Evolutionary conservation across 2,329 filamentous ascomycete genomes (phyloP).

Genomic region (Teratosphaeriaceae sp.): DNA sequence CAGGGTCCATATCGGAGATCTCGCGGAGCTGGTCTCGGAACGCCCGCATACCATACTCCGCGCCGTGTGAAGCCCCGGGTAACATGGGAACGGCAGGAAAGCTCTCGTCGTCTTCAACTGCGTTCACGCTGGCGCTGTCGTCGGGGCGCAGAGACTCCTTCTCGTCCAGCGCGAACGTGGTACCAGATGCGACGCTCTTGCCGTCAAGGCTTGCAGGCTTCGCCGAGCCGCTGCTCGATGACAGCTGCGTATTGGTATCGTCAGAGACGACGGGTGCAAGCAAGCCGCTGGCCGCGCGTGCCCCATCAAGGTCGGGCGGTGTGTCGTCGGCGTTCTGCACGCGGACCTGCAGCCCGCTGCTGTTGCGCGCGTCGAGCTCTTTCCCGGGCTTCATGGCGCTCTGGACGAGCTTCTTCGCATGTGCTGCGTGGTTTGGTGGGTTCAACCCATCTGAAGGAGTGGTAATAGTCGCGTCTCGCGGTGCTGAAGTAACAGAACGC

Average conservation of each 20-base stretch:
- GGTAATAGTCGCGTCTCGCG: slow-evolving; percentile 16
- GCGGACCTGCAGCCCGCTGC: slow-evolving; percentile 15
- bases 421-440: slow-evolving; percentile 4
- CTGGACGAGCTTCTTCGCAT: slow-evolving; percentile 18
- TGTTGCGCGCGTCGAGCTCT: slow-evolving; percentile 10
- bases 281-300: slow-evolving; percentile 16
- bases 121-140: slow-evolving; percentile 90
- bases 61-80: slow-evolving; percentile 70
- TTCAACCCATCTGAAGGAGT: slow-evolving; percentile 9
- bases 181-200: slow-evolving; percentile 89
- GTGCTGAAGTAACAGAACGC: slow-evolving; percentile 15
- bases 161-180: slow-evolving; percentile 92
- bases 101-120: slow-evolving; percentile 81
- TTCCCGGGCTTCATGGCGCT: slow-evolving; percentile 12
- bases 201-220: slow-evolving; percentile 89
- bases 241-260: slow-evolving; percentile 40
- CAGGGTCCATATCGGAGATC: slow-evolving; percentile 43
- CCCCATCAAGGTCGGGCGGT: slow-evolving; percentile 7
- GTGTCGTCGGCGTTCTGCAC: slow-evolving; percentile 19
- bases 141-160: slow-evolving; percentile 93
- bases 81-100: slow-evolving; percentile 71
- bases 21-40: slow-evolving; percentile 53
- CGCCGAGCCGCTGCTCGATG: slow-evolving; percentile 55
- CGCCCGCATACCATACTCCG: slow-evolving; percentile 62
- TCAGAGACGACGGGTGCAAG: slow-evolving; percentile 27